Base-by-base conservation (phyloP, 371 early-diverging fungal species). In the Capillidium rhysosporum region DNA sequence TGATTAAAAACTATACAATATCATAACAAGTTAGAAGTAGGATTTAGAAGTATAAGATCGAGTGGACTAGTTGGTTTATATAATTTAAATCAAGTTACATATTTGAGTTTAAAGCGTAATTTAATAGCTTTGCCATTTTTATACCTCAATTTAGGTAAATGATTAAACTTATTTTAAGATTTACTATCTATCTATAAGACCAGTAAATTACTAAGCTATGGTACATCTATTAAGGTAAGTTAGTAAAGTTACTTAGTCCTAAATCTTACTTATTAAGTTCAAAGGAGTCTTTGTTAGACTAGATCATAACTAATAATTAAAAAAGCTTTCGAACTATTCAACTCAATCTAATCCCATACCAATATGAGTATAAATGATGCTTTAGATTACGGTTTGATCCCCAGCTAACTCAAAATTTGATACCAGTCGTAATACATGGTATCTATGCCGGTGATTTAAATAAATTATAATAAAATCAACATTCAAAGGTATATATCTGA, bases 361-460 rank as follows among this genome's bases (percentile, higher is more conserved):
- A 85, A 87, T 59, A 86, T 84, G 61, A 70, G 74, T n/a, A 77
- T 89, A 38, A 76, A 78, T 63, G 60, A 25, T 85, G 93, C 63
- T 66, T 86, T 1, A 55, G 67, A 16, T 70, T 89, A n/a, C 70
- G 93, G 4, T 87, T 95, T 59, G 77, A 82, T n/a, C 53, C 57
- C 16, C 59, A 58, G 0, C 61, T 87, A 1, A 79, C 83, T 41
- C 74, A 84, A 53, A 70, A 69, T 44, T 52, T 95, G 53, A 74
- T 91, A 24, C 86, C 90, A 23, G 89, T 92, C 1, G 65, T 91
- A 38, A 73, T 89, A 30, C 92, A 89, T 58, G 96, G 96, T 0
- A 86, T 94, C 43, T 94, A 91, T 67, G 93, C 92, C 0, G 92
- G 91, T 0, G 86, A 94, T 62, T 68, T 72, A 1, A 75, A 70